Conservation (phyloP, 2,329 filamentous ascomycete species). For the Chaetomium olivaceum region DNA sequence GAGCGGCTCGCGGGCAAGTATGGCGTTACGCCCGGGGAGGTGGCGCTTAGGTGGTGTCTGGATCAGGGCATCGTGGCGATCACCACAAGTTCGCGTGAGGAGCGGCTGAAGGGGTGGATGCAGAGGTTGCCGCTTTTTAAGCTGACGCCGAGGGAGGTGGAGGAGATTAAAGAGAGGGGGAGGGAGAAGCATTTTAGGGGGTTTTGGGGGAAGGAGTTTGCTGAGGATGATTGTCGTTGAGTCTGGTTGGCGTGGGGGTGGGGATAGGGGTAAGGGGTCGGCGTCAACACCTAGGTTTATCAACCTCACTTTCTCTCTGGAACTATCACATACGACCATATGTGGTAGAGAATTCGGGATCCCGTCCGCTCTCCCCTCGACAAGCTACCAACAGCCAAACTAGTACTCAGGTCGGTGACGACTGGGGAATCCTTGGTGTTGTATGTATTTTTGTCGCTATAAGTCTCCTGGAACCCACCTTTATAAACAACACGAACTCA, state of each 20-base stretch:
- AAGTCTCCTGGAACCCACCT: too few relatives aligned
- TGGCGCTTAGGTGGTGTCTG: slow-evolving; percentile 60
- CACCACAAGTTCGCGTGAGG: slow-evolving; percentile 61
- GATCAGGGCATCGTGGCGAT: slow-evolving; percentile 60
- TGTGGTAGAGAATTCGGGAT: too few relatives aligned
- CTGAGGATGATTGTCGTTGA: slow-evolving; percentile 47
- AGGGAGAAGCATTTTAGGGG: slow-evolving; percentile 61
- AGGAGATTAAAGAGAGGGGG: slow-evolving; percentile 57
- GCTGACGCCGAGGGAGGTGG: slow-evolving; percentile 60
- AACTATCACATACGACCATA: too few relatives aligned
- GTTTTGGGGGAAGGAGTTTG: slow-evolving; percentile 59
- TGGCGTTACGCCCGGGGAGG: slow-evolving; percentile 54
- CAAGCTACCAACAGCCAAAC: too few relatives aligned
- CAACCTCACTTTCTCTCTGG: too few relatives aligned
- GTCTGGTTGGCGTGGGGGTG: not conserved
- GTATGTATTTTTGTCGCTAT: too few relatives aligned
- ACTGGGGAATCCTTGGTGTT: too few relatives aligned
- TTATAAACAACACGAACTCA: too few relatives aligned
- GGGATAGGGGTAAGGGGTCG: not conserved
- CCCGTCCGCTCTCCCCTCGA: too few relatives aligned
- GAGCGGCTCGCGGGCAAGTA: slow-evolving; percentile 58
- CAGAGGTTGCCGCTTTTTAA: slow-evolving; percentile 55
- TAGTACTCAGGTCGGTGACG: too few relatives aligned
- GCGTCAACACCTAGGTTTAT: too few relatives aligned
- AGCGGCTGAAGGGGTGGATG: slow-evolving; percentile 58